Conservation (phyloP, 2,329 filamentous ascomycete species). For the Fusarium sp. region DNA sequence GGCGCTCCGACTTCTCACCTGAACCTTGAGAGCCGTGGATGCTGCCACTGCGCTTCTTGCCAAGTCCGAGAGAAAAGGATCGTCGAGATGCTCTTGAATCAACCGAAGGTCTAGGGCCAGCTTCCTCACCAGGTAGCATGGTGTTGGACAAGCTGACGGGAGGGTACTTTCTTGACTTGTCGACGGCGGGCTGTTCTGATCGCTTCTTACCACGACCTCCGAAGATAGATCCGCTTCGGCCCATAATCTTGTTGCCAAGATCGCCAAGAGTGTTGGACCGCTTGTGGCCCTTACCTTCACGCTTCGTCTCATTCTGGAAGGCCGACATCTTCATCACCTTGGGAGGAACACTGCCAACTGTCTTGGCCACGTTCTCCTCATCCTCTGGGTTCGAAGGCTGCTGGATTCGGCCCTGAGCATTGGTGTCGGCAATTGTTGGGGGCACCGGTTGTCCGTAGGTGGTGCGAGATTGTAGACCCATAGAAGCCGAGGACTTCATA, state of each 20-base stretch:
- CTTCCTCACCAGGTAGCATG: slow-evolving; percentile 69
- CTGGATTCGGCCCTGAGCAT: slow-evolving; percentile 89
- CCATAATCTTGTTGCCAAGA: slow-evolving; percentile 86
- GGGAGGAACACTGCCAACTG: slow-evolving; percentile 69
- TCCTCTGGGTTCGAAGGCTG: slow-evolving; percentile 75
- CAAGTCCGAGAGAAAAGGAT: slow-evolving; percentile 77
- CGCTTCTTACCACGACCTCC: slow-evolving; percentile 70
- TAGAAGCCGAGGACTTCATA: slow-evolving; percentile 76
- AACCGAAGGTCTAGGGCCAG: slow-evolving; percentile 69
- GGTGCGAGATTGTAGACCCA: slow-evolving; percentile 73
- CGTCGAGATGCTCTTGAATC: slow-evolving; percentile 76
- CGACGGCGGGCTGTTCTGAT: slow-evolving; percentile 61
- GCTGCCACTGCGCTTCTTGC: slow-evolving; percentile 78
- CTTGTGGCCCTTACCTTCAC: slow-evolving; percentile 70
- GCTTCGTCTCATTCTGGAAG: slow-evolving; percentile 66
- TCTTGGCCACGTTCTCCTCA: slow-evolving; percentile 72
- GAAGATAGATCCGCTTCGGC: slow-evolving; percentile 85
- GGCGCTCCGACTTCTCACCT: slow-evolving; percentile 68
- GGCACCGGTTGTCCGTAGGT: slow-evolving; percentile 88
- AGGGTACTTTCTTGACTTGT: slow-evolving; percentile 81
- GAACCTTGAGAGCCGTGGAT: slow-evolving; percentile 68
- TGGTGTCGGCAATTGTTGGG: slow-evolving; percentile 88
- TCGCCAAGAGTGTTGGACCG: slow-evolving; percentile 82
- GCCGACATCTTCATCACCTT: slow-evolving; percentile 71
- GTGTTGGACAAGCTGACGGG: slow-evolving; percentile 90